Percentiles rank a stretch among this genome's conserved stretches.
phyloP scores from a whole-genome alignment of 768 basidiomycete genomes.

The Suillus tomentosus region DNA sequence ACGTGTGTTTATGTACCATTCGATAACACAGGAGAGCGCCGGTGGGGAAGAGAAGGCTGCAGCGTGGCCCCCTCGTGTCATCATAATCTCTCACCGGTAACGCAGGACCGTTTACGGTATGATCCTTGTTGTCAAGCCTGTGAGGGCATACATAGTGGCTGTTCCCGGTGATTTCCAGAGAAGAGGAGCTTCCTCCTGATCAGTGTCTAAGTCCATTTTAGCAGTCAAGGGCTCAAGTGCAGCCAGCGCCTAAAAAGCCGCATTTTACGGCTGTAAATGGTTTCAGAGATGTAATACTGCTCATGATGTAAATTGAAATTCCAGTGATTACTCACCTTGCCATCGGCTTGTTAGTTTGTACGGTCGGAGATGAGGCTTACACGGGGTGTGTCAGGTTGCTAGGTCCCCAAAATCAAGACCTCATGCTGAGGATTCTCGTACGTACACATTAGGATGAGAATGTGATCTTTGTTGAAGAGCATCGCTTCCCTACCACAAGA shows the following conservation, averaged over 20 bases:
- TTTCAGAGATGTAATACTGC: not conserved
- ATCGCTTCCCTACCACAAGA: not conserved
- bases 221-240: not conserved
- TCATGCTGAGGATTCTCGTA: conserved; percentile 2
- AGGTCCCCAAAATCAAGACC: conserved; percentile 1
- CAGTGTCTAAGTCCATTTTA: not conserved
- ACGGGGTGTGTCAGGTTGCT: not conserved
- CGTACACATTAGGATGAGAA: not conserved
- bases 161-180: conserved; percentile 8
- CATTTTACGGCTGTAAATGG: not conserved
- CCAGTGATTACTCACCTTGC: not conserved
- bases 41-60: conserved; percentile 29
- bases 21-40: conserved; percentile 29
- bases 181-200: not conserved
- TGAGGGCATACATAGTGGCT: conserved; percentile 29
- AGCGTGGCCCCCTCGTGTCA: conserved; percentile 38
- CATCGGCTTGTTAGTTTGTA: no score
- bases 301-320: no score
- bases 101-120: conserved; percentile 31
- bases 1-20: conserved; percentile 33
- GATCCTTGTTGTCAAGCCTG: conserved; percentile 20
- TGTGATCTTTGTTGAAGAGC: not conserved
- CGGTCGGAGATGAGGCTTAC: conserved; percentile 1
- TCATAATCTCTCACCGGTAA: conserved; percentile 34
- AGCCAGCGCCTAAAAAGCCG: not conserved